These are phyloP conservation scores for Sparassis latifolia DNA, from an alignment of 1,284 basidiomycete genomes.

Conservation along the genomic window DNA sequence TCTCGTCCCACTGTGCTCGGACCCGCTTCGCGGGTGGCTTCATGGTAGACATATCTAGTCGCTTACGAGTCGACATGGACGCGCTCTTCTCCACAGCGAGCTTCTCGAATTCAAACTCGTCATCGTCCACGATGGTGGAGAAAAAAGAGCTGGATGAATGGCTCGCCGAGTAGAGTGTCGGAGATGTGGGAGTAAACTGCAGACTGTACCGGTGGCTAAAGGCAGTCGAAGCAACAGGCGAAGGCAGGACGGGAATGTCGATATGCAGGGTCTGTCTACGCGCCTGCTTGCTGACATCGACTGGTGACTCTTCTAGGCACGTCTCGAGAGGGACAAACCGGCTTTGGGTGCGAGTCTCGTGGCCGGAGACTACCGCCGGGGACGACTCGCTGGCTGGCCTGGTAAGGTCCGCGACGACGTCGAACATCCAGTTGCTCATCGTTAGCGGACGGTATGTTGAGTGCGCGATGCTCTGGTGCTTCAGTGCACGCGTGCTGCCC, in stretches of 20 bases:
- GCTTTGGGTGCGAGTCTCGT: conserved; percentile 25
- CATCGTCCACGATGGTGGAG: conserved; percentile 29
- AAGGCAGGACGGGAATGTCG: conserved; percentile 20
- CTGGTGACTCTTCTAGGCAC: conserved; percentile 21
- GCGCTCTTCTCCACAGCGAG: conserved; percentile 17
- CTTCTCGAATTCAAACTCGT: conserved; percentile 29
- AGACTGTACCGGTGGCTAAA: conserved; percentile 42
- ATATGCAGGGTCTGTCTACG: conserved; percentile 27
- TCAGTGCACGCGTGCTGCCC: conserved; percentile 19
- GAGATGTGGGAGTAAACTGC: conserved; percentile 54
- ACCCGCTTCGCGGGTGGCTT: conserved; percentile 21
- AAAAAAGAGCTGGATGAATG: conserved; percentile 22
- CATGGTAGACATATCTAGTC: conserved; percentile 10
- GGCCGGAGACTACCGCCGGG: conserved; percentile 13
- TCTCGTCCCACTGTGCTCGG: conserved; percentile 36
- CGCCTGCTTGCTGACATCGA: conserved; percentile 12
- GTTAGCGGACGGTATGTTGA: conserved; percentile 29
- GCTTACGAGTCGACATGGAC: conserved; percentile 12
- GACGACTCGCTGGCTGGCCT: conserved; percentile 15
- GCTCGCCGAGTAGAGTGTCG: conserved; percentile 26
- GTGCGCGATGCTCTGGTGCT: conserved; percentile 31
- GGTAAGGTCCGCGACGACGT: conserved; percentile 65
- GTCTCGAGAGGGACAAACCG: conserved; percentile 32
- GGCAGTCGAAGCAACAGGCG: conserved; percentile 22
- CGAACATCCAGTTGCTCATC: conserved; percentile 73